phyloP scores from a whole-genome alignment of 1,284 basidiomycete species.

The Amylostereum areolatum region DNA sequence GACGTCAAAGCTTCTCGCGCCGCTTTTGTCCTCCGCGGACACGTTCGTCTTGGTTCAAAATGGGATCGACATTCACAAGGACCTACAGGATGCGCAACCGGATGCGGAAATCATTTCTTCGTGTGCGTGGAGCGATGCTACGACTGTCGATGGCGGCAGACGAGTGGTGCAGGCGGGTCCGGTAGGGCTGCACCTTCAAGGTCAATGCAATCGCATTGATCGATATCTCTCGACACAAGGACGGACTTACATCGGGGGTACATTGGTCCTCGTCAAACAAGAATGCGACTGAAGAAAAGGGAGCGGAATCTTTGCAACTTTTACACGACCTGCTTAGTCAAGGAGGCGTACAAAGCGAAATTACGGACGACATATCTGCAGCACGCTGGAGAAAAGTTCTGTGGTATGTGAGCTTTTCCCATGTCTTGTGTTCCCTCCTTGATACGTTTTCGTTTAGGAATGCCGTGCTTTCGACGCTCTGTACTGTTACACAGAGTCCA shows the following conservation, averaged over 20 bases:
- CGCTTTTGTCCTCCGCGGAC: constrained; percentile 18
- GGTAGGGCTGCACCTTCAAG: constrained; percentile 10
- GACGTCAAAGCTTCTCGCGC: constrained; percentile 24
- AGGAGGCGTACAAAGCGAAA: constrained; percentile 29
- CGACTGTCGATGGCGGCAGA: constrained; percentile 24
- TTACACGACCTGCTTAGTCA: constrained; percentile 26
- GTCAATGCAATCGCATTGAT: background rate
- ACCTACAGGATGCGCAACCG: constrained; percentile 23
- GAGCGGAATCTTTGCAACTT: constrained; percentile 17
- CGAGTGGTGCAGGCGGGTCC: constrained; percentile 24
- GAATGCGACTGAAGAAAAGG: constrained; percentile 14
- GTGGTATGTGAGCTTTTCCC: constrained; percentile 23
- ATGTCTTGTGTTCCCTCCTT: constrained; percentile 1
- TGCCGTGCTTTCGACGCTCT: constrained; percentile 30
- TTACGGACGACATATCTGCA: constrained; percentile 31
- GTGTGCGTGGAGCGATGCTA: constrained; percentile 36
- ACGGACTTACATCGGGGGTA: constrained; percentile 29
- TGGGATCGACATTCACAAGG: constrained; percentile 34
- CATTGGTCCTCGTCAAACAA: constrained; percentile 15
- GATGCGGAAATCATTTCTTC: constrained; percentile 26
- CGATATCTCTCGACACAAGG: constrained; percentile 7
- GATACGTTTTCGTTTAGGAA: constrained; percentile 21
- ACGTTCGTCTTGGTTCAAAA: constrained; percentile 33
- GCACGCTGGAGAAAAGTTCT: constrained; percentile 40
- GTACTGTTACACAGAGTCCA: constrained; percentile 32